Evolutionary conservation across 1,284 basidiomycete species (phyloP).

Genomic region (Boletus mariae): DNA sequence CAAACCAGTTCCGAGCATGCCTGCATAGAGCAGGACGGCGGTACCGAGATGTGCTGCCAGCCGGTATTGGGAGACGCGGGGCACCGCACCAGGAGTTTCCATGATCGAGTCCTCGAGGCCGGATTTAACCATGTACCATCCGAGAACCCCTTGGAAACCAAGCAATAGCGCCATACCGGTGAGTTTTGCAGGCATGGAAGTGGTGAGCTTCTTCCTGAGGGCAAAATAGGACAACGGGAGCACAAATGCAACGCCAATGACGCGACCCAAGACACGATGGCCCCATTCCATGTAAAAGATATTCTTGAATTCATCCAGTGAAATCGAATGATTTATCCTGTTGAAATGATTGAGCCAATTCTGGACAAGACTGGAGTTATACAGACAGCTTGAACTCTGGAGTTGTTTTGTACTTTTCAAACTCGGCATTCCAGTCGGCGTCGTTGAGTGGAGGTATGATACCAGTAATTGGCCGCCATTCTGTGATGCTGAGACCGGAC

Average conservation of each 20-base stretch:
- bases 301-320: conserved; percentile 87
- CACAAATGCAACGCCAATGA: conserved; percentile 83
- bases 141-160: conserved; percentile 87
- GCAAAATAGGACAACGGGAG: conserved; percentile 80
- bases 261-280: conserved; percentile 89
- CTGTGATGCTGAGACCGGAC: conserved; percentile 95
- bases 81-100: conserved; percentile 78
- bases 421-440: conserved; percentile 85
- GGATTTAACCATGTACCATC: conserved; percentile 99
- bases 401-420: conserved; percentile 92
- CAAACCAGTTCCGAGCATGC: conserved; percentile 86
- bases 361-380: background rate
- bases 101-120: conserved; percentile 85
- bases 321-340: conserved; percentile 87
- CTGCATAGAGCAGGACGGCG: conserved; percentile 87
- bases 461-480: conserved; percentile 95
- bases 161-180: conserved; percentile 75
- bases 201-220: conserved; percentile 62
- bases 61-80: conserved; percentile 95
- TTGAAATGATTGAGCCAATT: conserved; percentile 5
- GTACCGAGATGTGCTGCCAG: conserved; percentile 92
- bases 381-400: conserved; percentile 94
- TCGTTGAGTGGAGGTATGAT: conserved; percentile 78
- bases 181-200: conserved; percentile 60
- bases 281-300: conserved; percentile 99